Evolutionary conservation across 495 filamentous ascomycete genomes (phyloP), one percentile per base, ranked within the genome.

Genomic region (Talaromyces borbonicus): DNA sequence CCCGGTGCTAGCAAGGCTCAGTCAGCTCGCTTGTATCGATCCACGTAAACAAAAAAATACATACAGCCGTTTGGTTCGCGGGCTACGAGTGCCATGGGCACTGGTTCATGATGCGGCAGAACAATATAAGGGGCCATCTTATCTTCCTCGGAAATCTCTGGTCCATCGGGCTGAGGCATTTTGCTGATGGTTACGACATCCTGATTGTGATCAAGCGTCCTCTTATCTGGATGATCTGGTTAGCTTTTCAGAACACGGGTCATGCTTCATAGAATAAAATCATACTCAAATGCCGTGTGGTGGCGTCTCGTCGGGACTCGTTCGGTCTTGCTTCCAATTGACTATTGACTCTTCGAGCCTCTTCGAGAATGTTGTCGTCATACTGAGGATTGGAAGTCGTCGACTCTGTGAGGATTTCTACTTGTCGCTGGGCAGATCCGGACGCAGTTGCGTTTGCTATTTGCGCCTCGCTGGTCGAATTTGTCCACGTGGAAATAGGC

Each of bases 71-170:
- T 80, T 0, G 85, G 81, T 26, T 71, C 64, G 16, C 84, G 76
- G 56, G 75, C 80, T 5, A 87, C 81, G 7, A 88, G 54, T 4
- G 84, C 84, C 51, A 88, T 87, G 4, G 85, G 78, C 31, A 85
- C 71, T 3, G 78, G 71, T 9, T 74, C 62, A 42, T 75, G 74
- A 0, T 60, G 55, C 3, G 70, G 66, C 30, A 72, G 63, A 0
- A 77, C 61, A 33, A 81, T 66, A 50, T 83, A 83, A 1, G 84
- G 84, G 2, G 69, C 80, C 72, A 85, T 80, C 47, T 67, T 65
- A 4, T 73, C 61, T 1, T 59, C 57, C 7, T 74, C 64, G 0
- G 68, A 55, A 32, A 60, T 67, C 4, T 78, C 71, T 0, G 78
- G 77, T 5, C 75, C 77, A 23, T 40, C 71, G 64, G 6, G 73